phyloP scores from a whole-genome alignment of 2,329 filamentous ascomycete species.

The Microsporum audouinii region DNA sequence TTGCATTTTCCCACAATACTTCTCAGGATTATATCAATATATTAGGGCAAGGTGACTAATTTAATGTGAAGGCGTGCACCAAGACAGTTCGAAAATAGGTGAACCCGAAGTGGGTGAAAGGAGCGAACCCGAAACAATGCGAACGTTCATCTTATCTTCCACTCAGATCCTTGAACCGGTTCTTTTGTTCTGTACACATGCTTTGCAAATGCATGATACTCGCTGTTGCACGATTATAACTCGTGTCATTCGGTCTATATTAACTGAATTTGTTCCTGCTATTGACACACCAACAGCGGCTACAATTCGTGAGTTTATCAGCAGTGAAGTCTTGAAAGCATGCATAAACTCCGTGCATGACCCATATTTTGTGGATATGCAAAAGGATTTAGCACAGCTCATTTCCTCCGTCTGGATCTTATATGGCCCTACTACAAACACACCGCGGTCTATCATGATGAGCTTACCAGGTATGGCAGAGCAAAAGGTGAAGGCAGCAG shows the following conservation, averaged over 20 bases:
- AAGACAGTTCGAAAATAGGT: conserved; percentile 19
- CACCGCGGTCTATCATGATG: conserved; percentile 63
- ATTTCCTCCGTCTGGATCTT: conserved; percentile 76
- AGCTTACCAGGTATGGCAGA: conserved; percentile 66
- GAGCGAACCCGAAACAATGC: conserved; percentile 42
- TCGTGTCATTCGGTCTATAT: conserved; percentile 71
- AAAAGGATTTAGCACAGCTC: conserved; percentile 78
- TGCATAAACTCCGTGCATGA: conserved; percentile 87
- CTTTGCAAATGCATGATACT: conserved; percentile 78
- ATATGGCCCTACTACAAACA: conserved; percentile 58
- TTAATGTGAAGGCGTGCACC: conserved; percentile 8
- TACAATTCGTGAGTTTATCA: conserved; percentile 80
- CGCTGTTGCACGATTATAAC: conserved; percentile 78
- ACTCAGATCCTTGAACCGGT: conserved; percentile 73
- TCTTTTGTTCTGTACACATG: conserved; percentile 82
- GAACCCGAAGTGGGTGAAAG: conserved; percentile 6
- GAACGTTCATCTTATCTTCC: conserved; percentile 70
- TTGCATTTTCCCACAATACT: conserved; percentile 26
- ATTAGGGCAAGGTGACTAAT: neutral
- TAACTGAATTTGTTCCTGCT: conserved; percentile 60
- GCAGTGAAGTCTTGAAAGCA: conserved; percentile 74
- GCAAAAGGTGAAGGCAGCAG: conserved; percentile 54
- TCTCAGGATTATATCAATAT: neutral
- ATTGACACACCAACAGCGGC: conserved; percentile 41
- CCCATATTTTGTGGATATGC: conserved; percentile 89